A percentile compares a stretch with the other conserved stretches of the same genome.
Evolutionary conservation across 75 land plant species (phyloP).

Genomic region (Pinus tabuliformis): DNA sequence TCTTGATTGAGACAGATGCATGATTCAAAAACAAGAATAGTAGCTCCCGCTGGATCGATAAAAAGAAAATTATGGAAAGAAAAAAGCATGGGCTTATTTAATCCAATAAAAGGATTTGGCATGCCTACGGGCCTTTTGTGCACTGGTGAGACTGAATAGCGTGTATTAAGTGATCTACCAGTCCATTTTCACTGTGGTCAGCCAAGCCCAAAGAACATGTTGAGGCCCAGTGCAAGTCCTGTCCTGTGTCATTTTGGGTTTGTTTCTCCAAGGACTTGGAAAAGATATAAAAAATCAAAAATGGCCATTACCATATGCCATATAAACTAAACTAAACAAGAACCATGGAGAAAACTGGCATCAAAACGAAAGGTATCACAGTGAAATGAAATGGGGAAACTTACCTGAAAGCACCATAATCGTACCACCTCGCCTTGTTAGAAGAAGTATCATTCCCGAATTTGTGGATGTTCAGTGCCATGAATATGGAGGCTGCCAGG

Average conservation of each 20-base stretch:
- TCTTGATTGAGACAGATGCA: no score
- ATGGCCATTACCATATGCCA: no score
- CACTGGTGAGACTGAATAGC: no score
- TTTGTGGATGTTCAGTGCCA: conserved; percentile 45
- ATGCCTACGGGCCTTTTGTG: no score
- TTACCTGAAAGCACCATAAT: conserved; percentile 61
- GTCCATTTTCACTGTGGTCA: background rate
- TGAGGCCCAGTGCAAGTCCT: background rate
- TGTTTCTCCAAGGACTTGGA: background rate
- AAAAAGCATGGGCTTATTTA: no score
- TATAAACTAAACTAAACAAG: no score
- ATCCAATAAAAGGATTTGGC: no score
- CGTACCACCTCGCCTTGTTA: conserved; percentile 30
- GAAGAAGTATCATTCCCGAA: conserved; percentile 14
- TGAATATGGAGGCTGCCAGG: conserved; percentile 67
- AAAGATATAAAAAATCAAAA: background rate
- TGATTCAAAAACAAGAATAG: no score
- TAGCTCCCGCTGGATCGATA: no score
- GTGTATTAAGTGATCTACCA: no score
- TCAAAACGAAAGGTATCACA: background rate
- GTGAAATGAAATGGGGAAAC: background rate
- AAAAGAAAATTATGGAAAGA: no score
- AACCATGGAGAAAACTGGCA: no score
- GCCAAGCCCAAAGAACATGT: background rate
- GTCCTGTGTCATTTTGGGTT: background rate